Base-by-base conservation (phyloP, 768 basidiomycete species). In the Psilocybe azurescens region DNA sequence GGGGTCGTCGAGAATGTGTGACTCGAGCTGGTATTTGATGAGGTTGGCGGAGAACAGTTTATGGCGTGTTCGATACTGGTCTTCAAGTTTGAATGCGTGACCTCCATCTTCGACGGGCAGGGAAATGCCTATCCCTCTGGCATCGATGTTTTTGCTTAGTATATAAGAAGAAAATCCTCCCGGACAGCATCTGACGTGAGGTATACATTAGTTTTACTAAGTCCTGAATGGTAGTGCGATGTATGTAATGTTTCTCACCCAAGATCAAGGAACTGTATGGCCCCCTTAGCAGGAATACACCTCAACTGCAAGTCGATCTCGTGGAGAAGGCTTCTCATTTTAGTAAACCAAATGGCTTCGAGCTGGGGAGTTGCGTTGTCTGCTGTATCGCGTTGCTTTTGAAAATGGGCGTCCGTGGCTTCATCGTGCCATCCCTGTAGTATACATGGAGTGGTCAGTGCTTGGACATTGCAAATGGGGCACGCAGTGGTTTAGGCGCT, bases 111-210 rank as follows among this genome's bases (percentile, higher is more conserved):
- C 44, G 9, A 53, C 50, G 5, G 61, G 61, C 3, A 62, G 41
- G 6, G 61, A 62, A 1, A 62, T 49, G 5, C 61, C 61, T 14
- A 20, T 18, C 18, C 61, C 61, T 3, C 9, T 58, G 3, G 61
- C 49, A 30, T 2, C 11, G n/a, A 10, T 24, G 29, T 62, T 52
- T 39, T 58, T 58, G 13, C 46, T 52, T 13, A 62, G 39, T 1
- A 62, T 46, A 33, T 58, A 53, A 8, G 61, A 62, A 16, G 61
- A 62, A 53, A 62, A 62, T 20, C 61, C 56, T 5, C 61, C 56
- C 20, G 61, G 61, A 28, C 56, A 62, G 24, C 61, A 62, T 38
- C 61, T 62, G 18, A 32, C 24, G n/a, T 13, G 28, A 41, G 36
- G 14, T 10, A 39, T 54, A 36, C 4, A 11, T 18, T 47, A 4